These are phyloP conservation scores for Ascochyta fabae DNA, from an alignment of 2,329 filamentous ascomycete genomes.

Conservation along the genomic window DNA sequence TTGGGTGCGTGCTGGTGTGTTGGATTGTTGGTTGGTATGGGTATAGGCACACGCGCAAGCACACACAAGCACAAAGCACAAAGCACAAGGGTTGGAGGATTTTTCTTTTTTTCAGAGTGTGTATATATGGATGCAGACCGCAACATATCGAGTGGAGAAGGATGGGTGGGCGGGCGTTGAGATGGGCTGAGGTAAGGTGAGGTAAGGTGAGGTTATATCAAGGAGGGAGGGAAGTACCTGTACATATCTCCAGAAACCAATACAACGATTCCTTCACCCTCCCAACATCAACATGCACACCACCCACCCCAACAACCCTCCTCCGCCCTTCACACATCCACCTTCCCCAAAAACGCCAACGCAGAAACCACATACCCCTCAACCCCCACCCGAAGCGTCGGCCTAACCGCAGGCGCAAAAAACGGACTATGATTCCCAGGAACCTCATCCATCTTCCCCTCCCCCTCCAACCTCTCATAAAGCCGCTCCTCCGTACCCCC, in stretches of 20 bases:
- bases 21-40: not conserved
- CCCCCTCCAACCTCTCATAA: constrained; percentile 58
- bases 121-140: too few species aligned
- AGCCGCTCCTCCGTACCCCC: constrained; percentile 59
- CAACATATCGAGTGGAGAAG: too few species aligned
- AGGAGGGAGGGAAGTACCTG: not conserved
- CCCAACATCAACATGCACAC: too few species aligned
- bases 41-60: not conserved
- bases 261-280: not conserved
- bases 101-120: too few species aligned
- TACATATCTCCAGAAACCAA: not conserved
- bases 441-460: constrained; percentile 57
- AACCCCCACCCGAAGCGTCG: constrained; percentile 60
- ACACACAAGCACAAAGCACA: too few species aligned
- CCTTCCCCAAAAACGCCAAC: constrained; percentile 53
- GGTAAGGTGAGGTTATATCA: not conserved
- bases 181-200: too few species aligned
- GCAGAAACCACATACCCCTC: constrained; percentile 61
- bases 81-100: not conserved
- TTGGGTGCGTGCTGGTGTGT: not conserved
- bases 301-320: too few species aligned
- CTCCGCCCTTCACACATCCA: not conserved
- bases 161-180: not conserved
- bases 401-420: constrained; percentile 66
- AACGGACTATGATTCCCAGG: constrained; percentile 66